Evolutionary conservation across 768 basidiomycete species (phyloP).

Genomic region (Sarcodon aspratus): DNA sequence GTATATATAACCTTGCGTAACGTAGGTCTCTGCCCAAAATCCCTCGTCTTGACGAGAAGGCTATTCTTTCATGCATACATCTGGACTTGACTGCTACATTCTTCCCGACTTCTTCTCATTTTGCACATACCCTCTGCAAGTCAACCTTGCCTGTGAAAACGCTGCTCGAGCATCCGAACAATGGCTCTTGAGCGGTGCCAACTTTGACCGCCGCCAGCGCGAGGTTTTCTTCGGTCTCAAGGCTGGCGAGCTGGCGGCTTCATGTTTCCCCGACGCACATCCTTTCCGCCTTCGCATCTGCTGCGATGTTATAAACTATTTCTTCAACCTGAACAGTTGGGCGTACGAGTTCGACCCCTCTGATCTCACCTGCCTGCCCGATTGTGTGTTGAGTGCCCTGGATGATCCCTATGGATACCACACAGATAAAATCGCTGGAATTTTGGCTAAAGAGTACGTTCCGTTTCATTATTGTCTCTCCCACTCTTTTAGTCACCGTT

Average conservation of each 20-base stretch:
- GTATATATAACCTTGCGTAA: too few species aligned
- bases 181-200: constrained; percentile 21
- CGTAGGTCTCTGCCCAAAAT: too few species aligned
- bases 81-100: constrained; percentile 17
- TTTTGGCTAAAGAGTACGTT: constrained; percentile 11
- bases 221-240: constrained; percentile 40
- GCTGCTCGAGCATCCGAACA: constrained; percentile 25
- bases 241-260: constrained; percentile 56
- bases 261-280: constrained; percentile 48
- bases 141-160: constrained; percentile 20
- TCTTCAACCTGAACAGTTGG: constrained; percentile 31
- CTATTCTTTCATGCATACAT: neutral
- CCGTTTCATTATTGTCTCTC: constrained; percentile 1
- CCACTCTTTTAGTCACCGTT: neutral
- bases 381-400: constrained; percentile 18
- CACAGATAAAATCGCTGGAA: constrained; percentile 14
- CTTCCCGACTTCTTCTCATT: constrained; percentile 30
- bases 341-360: constrained; percentile 19
- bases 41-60: too few species aligned
- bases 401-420: constrained; percentile 14
- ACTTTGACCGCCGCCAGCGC: constrained; percentile 19
- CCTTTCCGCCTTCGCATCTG: constrained; percentile 49
- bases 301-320: constrained; percentile 51
- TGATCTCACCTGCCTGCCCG: constrained; percentile 9
- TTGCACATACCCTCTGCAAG: constrained; percentile 24